These are phyloP conservation scores for Trichoderma oligosporum DNA, from an alignment of 2,329 filamentous ascomycete genomes.

Conservation along the genomic window DNA sequence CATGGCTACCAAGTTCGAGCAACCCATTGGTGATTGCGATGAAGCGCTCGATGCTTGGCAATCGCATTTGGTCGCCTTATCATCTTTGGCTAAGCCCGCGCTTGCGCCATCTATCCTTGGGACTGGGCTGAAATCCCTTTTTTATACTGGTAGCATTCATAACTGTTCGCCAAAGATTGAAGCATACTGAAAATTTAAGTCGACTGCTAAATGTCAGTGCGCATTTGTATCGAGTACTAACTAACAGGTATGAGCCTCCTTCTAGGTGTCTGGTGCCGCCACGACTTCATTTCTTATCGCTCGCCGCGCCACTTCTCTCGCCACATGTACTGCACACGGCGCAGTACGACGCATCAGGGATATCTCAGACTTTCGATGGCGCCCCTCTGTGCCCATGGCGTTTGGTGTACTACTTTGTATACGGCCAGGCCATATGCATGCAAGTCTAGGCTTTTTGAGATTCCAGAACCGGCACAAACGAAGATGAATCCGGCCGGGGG, in stretches of 20 bases:
- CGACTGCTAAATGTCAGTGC: too few relatives aligned
- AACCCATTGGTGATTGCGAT: not conserved
- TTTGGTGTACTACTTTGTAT: not conserved
- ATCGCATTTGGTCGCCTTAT: not conserved
- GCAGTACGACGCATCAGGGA: not conserved
- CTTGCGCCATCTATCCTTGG: too few relatives aligned
- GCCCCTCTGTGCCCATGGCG: not conserved
- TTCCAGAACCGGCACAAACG: conserved; percentile 9
- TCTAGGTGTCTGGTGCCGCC: not conserved
- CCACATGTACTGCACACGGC: not conserved
- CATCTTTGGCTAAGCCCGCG: not conserved
- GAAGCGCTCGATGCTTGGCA: not conserved
- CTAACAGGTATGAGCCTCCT: too few relatives aligned
- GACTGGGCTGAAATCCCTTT: too few relatives aligned
- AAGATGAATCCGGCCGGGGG: conserved; percentile 1
- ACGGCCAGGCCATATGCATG: not conserved
- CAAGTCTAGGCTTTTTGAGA: not conserved
- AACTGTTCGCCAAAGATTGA: not conserved
- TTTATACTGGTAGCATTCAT: too few relatives aligned
- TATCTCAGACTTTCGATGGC: not conserved
- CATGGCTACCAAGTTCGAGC: not conserved
- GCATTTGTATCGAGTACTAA: too few relatives aligned
- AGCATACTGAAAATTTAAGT: too few relatives aligned
- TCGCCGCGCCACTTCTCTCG: not conserved
- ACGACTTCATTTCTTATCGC: not conserved